A percentile compares a stretch with the other conserved stretches of the same genome.
These are phyloP conservation scores for Sporobolomyces roseus DNA, from an alignment of 768 basidiomycete genomes.

Conservation along the genomic window DNA sequence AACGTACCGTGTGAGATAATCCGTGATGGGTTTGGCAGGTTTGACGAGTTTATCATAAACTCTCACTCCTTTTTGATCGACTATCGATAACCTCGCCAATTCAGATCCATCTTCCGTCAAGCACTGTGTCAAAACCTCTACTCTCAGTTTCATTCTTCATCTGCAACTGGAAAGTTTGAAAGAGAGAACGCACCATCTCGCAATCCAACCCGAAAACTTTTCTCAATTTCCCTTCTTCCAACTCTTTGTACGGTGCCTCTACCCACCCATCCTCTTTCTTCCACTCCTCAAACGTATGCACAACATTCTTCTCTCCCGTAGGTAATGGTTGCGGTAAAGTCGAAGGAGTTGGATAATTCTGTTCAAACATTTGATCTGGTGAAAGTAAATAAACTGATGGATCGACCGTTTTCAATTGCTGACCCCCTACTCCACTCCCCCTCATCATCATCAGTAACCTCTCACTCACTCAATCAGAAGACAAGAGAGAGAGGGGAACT, in stretches of 20 bases:
- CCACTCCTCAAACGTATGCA: slow-evolving; percentile 36
- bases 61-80: slow-evolving; percentile 72
- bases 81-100: slow-evolving; percentile 74
- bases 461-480: background rate
- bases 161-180: too few relatives aligned
- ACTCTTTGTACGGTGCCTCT: slow-evolving; percentile 62
- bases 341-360: slow-evolving; percentile 83
- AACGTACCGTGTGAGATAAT: slow-evolving; percentile 83
- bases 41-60: slow-evolving; percentile 87
- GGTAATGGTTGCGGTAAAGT: slow-evolving; percentile 57
- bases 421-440: slow-evolving; percentile 55
- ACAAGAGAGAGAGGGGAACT: slow-evolving; percentile 40
- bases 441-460: background rate
- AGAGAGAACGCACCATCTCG: slow-evolving; percentile 72
- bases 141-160: too few relatives aligned
- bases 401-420: slow-evolving; percentile 49
- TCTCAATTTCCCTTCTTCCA: slow-evolving; percentile 40
- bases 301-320: slow-evolving; percentile 14
- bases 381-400: slow-evolving; percentile 70
- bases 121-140: too few relatives aligned
- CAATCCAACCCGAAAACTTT: slow-evolving; percentile 83
- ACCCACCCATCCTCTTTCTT: slow-evolving; percentile 61
- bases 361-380: slow-evolving; percentile 83
- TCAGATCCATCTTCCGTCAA: slow-evolving; percentile 84
- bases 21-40: slow-evolving; percentile 73